A percentile compares a stretch with the other conserved stretches of the same genome.
Evolutionary conservation across 23 red algal genomes (phyloP).

Genomic region (Pyropia haitanensis): DNA sequence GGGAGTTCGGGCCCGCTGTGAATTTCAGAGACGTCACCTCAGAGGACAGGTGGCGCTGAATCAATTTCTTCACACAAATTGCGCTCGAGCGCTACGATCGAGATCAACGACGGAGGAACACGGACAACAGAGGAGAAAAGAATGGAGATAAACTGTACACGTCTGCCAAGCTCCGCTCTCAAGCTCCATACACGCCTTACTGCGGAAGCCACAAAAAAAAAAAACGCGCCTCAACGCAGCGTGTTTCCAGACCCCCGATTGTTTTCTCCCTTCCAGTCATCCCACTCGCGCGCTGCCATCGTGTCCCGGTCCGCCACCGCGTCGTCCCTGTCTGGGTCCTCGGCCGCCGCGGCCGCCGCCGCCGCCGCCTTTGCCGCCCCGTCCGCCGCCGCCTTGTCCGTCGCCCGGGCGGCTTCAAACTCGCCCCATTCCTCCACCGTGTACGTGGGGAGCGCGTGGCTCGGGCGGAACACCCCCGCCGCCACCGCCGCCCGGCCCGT

Average conservation of each 20-base stretch:
- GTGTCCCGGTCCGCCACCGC: constrained; percentile 31
- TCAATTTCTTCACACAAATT: too few species aligned
- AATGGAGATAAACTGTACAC: too few species aligned
- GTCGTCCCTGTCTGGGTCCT: constrained; percentile 60
- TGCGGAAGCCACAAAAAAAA: not conserved
- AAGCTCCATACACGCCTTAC: not conserved
- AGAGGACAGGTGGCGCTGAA: too few species aligned
- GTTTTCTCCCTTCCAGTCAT: constrained; percentile 68
- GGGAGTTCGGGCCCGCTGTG: too few species aligned
- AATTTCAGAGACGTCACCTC: too few species aligned
- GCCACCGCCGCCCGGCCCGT: constrained; percentile 17
- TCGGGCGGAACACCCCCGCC: constrained; percentile 45
- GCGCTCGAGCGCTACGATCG: too few species aligned
- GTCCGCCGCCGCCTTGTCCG: constrained; percentile 38
- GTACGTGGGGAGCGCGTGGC: constrained; percentile 61
- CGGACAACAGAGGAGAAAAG: too few species aligned
- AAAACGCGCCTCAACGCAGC: constrained; percentile 25
- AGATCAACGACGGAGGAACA: too few species aligned
- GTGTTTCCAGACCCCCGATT: constrained; percentile 88
- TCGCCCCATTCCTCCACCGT: constrained; percentile 76
- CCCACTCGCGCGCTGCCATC: constrained; percentile 61
- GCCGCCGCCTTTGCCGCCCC: constrained; percentile 14
- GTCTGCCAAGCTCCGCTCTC: too few species aligned
- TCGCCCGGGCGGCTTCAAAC: constrained; percentile 30
- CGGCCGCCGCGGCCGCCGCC: constrained; percentile 8